Percentiles rank a stretch among this genome's conserved stretches.
Evolutionary conservation across 202 grass and related monocot species (phyloP).

Genomic region (Alloteropsis angusta): DNA sequence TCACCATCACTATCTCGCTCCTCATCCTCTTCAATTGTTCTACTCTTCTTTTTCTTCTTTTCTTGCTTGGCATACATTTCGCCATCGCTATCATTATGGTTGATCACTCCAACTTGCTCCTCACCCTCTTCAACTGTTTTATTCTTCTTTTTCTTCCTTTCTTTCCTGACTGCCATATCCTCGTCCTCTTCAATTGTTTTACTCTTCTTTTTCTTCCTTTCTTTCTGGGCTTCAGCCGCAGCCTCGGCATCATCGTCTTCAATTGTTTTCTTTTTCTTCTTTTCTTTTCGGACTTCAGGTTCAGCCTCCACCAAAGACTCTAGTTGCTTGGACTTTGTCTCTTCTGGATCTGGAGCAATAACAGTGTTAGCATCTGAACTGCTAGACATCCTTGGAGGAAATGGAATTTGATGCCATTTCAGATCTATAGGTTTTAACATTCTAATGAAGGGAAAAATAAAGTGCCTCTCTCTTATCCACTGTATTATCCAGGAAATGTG

Average conservation of each 20-base stretch:
- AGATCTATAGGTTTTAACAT: neutral
- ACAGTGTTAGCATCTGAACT: slow-evolving; percentile 10
- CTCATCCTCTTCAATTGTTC: slow-evolving; percentile 28
- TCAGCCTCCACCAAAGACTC: neutral
- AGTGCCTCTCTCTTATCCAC: neutral
- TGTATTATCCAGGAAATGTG: neutral
- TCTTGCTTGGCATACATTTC: neutral
- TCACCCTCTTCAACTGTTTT: neutral
- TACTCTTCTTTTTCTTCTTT: slow-evolving; percentile 42
- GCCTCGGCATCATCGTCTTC: neutral
- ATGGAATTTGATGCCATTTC: neutral
- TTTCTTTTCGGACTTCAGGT: slow-evolving; percentile 9
- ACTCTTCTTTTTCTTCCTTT: slow-evolving; percentile 40
- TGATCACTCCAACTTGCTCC: neutral
- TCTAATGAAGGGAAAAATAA: neutral
- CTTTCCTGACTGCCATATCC: neutral
- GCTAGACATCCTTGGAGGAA: neutral
- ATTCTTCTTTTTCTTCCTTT: slow-evolving; percentile 43
- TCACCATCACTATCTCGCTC: slow-evolving; percentile 22
- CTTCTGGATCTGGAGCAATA: slow-evolving; percentile 47
- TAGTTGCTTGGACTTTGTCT: slow-evolving; percentile 13
- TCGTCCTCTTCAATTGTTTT: neutral
- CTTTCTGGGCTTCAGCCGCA: neutral
- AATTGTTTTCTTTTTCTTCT: slow-evolving; percentile 24
- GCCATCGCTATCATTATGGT: neutral